phyloP scores from a whole-genome alignment of 805 yeast species.

The Groenewaldozyma tartarivorans region DNA sequence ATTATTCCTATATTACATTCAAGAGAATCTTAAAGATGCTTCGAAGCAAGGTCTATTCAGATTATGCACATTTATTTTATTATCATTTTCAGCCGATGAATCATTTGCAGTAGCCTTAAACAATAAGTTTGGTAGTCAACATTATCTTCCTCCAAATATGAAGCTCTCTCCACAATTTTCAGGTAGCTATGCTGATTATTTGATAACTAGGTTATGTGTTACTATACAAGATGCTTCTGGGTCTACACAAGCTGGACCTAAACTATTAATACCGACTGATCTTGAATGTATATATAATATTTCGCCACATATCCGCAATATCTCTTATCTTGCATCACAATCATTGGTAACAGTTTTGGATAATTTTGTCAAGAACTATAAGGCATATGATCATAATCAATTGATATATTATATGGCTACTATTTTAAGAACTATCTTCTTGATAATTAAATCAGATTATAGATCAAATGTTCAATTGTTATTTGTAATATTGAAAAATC shows the following conservation, averaged over 20 bases:
- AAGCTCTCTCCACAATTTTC: slow-evolving; percentile 16
- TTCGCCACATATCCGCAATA: slow-evolving; percentile 22
- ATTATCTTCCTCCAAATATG: slow-evolving; percentile 19
- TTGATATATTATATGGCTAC: slow-evolving; percentile 14
- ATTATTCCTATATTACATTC: slow-evolving; percentile 47
- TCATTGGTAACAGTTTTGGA: slow-evolving; percentile 16
- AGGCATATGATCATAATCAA: slow-evolving; percentile 2
- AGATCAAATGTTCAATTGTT: slow-evolving; percentile 19
- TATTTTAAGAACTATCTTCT: slow-evolving; percentile 16
- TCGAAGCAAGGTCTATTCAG: slow-evolving; percentile 19
- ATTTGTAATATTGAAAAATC: slow-evolving; percentile 20
- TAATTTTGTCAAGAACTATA: too few relatives aligned
- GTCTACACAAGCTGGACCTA: slow-evolving; percentile 6
- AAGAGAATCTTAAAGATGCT: slow-evolving; percentile 33
- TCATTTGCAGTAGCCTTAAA: slow-evolving; percentile 17
- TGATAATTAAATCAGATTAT: slow-evolving; percentile 20
- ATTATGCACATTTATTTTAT: slow-evolving; percentile 26
- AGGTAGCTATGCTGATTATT: slow-evolving; percentile 25
- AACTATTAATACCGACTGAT: slow-evolving; percentile 18
- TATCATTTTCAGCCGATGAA: slow-evolving; percentile 22
- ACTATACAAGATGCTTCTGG: slow-evolving; percentile 8
- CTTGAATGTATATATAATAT: slow-evolving; percentile 23
- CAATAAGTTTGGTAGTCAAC: slow-evolving; percentile 21
- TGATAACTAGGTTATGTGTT: slow-evolving; percentile 17
- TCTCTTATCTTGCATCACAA: slow-evolving; percentile 22